A percentile compares a stretch with the other conserved stretches of the same genome.
Conservation (phyloP, 1,139 yeast species). For the Chernovozyma aurita region DNA sequence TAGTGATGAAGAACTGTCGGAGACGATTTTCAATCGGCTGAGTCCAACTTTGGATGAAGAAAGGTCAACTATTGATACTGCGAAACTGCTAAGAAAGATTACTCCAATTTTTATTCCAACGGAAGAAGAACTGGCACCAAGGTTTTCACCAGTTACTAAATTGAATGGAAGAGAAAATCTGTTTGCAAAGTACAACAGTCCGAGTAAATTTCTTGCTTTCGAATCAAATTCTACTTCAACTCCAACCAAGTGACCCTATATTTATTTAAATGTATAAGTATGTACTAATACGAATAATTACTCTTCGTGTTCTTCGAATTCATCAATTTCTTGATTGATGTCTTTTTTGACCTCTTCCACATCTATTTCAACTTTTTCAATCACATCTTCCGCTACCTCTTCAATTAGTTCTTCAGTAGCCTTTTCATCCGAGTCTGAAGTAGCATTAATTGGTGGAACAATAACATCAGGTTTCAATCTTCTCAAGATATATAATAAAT, state of each 20-base stretch:
- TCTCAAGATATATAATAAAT: slow-evolving; percentile 28
- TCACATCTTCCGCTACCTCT: slow-evolving; percentile 8
- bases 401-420: slow-evolving; percentile 6
- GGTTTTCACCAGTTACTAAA: slow-evolving; percentile 29
- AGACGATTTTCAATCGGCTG: slow-evolving; percentile 2
- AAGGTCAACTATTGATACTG: slow-evolving; percentile 28
- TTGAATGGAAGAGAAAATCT: slow-evolving; percentile 21
- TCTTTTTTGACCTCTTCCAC: slow-evolving; percentile 11
- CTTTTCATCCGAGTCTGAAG: neutral
- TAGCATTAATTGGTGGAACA: neutral
- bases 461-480: slow-evolving; percentile 14
- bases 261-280: neutral
- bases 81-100: slow-evolving; percentile 32
- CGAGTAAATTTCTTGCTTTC: neutral
- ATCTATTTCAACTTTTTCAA: slow-evolving; percentile 7
- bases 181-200: neutral
- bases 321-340: slow-evolving; percentile 16
- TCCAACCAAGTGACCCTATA: neutral
- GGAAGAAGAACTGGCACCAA: slow-evolving; percentile 24
- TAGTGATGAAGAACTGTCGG: slow-evolving; percentile 2
- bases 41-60: slow-evolving; percentile 13
- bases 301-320: slow-evolving; percentile 11
- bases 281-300: too few species aligned
- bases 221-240: slow-evolving; percentile 1
- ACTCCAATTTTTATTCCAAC: slow-evolving; percentile 39